Evolutionary conservation across 148 eudicot species (phyloP).

Genomic region (Euryodendron excelsum): DNA sequence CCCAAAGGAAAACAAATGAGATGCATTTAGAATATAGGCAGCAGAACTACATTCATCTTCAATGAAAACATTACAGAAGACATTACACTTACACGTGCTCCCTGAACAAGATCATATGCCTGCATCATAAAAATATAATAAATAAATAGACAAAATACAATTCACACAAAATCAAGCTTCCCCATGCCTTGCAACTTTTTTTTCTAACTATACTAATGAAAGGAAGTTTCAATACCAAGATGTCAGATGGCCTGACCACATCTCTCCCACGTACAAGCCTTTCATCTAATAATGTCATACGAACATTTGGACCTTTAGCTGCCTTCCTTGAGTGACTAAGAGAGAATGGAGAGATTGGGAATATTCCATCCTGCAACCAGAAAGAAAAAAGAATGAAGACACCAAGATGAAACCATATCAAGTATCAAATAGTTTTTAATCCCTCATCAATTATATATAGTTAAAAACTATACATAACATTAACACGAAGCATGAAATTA

Average conservation of each 20-base stretch:
- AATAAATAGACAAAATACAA: not conserved
- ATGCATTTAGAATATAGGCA: not conserved
- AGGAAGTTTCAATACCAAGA: constrained; percentile 48
- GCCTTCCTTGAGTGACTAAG: constrained; percentile 30
- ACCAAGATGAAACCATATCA: constrained; percentile 13
- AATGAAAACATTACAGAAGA: not conserved
- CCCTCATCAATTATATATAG: no score
- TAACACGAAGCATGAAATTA: constrained; percentile 4
- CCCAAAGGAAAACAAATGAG: not conserved
- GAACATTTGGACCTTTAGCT: constrained; percentile 28
- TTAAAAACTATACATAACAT: not conserved
- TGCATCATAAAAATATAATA: constrained; percentile 36
- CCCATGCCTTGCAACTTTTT: not conserved
- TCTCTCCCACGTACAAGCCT: constrained; percentile 34
- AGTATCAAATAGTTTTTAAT: not conserved
- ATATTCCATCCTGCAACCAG: constrained; percentile 31
- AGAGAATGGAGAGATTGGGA: constrained; percentile 25
- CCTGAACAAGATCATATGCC: constrained; percentile 90
- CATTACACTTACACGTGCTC: constrained; percentile 67
- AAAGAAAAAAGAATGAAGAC: constrained; percentile 7
- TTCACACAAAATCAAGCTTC: not conserved
- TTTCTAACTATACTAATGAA: constrained; percentile 2
- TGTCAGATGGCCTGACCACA: constrained; percentile 50
- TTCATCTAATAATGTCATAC: constrained; percentile 49
- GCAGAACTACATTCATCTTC: not conserved